phyloP scores from a whole-genome alignment of 192 early-diverging fungal species.

The Coemansia sp. region DNA sequence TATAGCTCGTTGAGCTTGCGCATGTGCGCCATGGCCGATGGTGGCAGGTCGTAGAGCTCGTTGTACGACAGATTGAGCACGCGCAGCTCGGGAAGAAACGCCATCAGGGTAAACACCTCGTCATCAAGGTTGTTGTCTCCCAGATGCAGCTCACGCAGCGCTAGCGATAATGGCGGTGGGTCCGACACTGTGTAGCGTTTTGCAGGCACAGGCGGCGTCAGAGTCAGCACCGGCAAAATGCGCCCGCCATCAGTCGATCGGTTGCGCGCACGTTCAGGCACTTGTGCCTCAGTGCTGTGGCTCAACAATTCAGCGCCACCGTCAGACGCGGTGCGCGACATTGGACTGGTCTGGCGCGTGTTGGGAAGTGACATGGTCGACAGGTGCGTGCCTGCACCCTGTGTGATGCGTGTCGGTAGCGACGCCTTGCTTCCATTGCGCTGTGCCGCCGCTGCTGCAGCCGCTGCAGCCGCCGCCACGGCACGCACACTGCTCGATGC shows the following conservation, averaged over 20 bases:
- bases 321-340: constrained; percentile 33
- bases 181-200: constrained; percentile 52
- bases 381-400: constrained; percentile 27
- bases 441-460: constrained; percentile 49
- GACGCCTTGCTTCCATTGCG: constrained; percentile 30
- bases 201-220: constrained; percentile 17
- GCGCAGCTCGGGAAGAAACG: constrained; percentile 69
- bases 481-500: constrained; percentile 42
- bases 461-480: constrained; percentile 42
- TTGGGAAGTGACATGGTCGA: constrained; percentile 21
- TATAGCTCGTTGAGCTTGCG: constrained; percentile 72
- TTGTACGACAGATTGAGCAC: constrained; percentile 80
- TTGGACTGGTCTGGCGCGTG: constrained; percentile 37
- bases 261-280: constrained; percentile 30
- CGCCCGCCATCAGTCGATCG: constrained; percentile 40
- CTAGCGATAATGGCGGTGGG: constrained; percentile 53
- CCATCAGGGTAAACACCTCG: constrained; percentile 71
- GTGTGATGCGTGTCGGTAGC: constrained; percentile 11
- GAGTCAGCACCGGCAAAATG: background rate
- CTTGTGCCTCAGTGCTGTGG: background rate
- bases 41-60: constrained; percentile 74
- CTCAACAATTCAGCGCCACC: constrained; percentile 1
- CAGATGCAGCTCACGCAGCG: constrained; percentile 61
- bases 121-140: constrained; percentile 85
- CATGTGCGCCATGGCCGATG: constrained; percentile 66